Conservation (phyloP, 306 rosid species). For the Trichosanthes cucumerina region DNA sequence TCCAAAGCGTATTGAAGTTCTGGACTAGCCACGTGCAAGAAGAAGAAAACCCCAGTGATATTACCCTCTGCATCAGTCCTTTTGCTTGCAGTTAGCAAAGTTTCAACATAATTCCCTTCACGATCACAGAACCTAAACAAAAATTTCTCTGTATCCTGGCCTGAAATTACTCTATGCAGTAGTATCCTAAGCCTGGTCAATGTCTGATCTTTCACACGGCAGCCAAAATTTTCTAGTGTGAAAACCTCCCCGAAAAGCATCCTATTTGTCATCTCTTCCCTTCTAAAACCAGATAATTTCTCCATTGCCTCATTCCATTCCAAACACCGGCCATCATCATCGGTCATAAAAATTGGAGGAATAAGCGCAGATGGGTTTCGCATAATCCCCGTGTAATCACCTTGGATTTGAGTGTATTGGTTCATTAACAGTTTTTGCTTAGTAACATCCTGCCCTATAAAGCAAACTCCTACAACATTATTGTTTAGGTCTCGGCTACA, state of each 20-base stretch:
- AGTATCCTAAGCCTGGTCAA: constrained; percentile 27
- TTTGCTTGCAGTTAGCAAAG: constrained; percentile 27
- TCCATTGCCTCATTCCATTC: constrained; percentile 42
- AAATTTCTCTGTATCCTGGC: constrained; percentile 24
- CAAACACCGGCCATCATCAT: constrained; percentile 27
- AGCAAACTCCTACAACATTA: constrained; percentile 29
- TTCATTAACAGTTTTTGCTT: constrained; percentile 22
- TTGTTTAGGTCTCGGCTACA: constrained; percentile 30
- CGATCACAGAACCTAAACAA: constrained; percentile 23
- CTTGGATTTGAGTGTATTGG: constrained; percentile 33
- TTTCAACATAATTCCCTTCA: constrained; percentile 26
- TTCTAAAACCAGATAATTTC: constrained; percentile 28
- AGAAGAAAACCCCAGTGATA: constrained; percentile 29
- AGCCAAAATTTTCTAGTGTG: constrained; percentile 23
- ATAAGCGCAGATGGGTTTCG: constrained; percentile 31
- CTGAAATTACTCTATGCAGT: constrained; percentile 21
- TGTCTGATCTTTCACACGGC: constrained; percentile 31
- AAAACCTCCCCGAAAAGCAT: constrained; percentile 36
- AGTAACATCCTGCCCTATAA: constrained; percentile 33
- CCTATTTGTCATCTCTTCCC: constrained; percentile 25
- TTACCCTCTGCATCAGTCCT: constrained; percentile 24
- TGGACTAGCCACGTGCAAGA: constrained; percentile 31
- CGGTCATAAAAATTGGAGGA: constrained; percentile 37
- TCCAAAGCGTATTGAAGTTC: constrained; percentile 33
- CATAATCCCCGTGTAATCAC: constrained; percentile 34